phyloP scores from a whole-genome alignment of 345 rosid genomes.

The Turritis glabra region DNA sequence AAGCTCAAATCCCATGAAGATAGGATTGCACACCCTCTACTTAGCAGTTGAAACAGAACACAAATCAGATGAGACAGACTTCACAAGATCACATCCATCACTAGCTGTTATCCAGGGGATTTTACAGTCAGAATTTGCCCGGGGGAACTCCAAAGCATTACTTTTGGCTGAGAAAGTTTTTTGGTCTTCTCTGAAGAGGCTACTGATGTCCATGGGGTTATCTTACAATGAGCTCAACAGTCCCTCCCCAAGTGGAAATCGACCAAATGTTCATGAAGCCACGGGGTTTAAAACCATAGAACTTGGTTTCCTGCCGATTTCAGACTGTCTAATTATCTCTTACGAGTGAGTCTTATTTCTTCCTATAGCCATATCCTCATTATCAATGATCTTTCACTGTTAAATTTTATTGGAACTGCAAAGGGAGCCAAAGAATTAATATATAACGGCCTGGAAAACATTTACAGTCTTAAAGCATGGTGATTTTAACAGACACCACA shows the following conservation, averaged over 20 bases:
- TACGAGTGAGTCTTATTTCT: constrained; percentile 51
- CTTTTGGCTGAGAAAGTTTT: constrained; percentile 53
- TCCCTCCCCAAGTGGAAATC: constrained; percentile 33
- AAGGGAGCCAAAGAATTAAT: not conserved
- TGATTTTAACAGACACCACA: constrained; percentile 7
- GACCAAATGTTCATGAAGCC: constrained; percentile 32
- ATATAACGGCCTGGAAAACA: constrained; percentile 1
- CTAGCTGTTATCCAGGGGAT: constrained; percentile 49
- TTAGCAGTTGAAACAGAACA: constrained; percentile 42
- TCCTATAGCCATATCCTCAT: not conserved
- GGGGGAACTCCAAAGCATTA: constrained; percentile 44
- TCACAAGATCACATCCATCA: constrained; percentile 54
- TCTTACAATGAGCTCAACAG: constrained; percentile 45
- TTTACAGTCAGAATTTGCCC: constrained; percentile 41
- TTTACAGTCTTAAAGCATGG: constrained; percentile 6
- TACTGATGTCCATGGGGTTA: constrained; percentile 52
- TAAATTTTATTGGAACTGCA: constrained; percentile 3
- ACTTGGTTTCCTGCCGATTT: constrained; percentile 38
- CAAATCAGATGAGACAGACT: constrained; percentile 37
- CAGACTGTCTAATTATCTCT: constrained; percentile 54
- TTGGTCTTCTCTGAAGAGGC: constrained; percentile 55
- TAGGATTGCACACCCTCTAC: constrained; percentile 50
- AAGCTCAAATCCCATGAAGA: constrained; percentile 45
- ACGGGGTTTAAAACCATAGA: constrained; percentile 17
- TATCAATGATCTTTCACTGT: not conserved